phyloP scores from a whole-genome alignment of 352 stramenopile genomes.

The Phytophthora pisi region DNA sequence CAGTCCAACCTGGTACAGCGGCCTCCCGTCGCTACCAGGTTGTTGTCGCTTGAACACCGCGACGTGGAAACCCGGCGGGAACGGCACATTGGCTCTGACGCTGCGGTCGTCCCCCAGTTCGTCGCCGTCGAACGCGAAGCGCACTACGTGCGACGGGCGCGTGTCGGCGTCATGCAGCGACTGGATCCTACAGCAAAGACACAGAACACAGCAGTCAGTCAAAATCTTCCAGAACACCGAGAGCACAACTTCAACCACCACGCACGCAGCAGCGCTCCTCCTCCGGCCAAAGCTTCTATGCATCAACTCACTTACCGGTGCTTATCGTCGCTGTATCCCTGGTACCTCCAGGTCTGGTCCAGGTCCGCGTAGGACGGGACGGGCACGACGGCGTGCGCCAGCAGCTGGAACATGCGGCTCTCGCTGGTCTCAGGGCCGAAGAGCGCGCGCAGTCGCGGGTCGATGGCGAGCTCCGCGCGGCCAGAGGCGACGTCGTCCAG shows the following conservation, averaged over 20 bases:
- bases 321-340: slow-evolving; percentile 40
- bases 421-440: slow-evolving; percentile 50
- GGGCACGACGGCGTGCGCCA: slow-evolving; percentile 65
- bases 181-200: slow-evolving; percentile 24
- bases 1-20: slow-evolving; percentile 58
- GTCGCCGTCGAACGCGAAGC: slow-evolving; percentile 58
- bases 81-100: slow-evolving; percentile 78
- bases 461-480: slow-evolving; percentile 30
- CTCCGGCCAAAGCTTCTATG: background rate
- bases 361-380: slow-evolving; percentile 73
- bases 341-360: slow-evolving; percentile 45
- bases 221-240: too few species aligned
- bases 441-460: slow-evolving; percentile 37
- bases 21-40: background rate
- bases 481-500: slow-evolving; percentile 20
- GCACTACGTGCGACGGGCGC: slow-evolving; percentile 37
- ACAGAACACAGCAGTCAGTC: background rate
- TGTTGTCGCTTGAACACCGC: slow-evolving; percentile 48
- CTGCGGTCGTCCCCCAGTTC: slow-evolving; percentile 70
- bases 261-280: background rate
- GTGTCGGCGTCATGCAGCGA: slow-evolving; percentile 34
- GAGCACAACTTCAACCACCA: too few species aligned
- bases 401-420: slow-evolving; percentile 73
- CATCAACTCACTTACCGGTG: slow-evolving; percentile 44
- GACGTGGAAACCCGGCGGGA: slow-evolving; percentile 59